Evolutionary conservation across 345 rosid genomes (phyloP).

Genomic region (Sisymbrium altissimum): DNA sequence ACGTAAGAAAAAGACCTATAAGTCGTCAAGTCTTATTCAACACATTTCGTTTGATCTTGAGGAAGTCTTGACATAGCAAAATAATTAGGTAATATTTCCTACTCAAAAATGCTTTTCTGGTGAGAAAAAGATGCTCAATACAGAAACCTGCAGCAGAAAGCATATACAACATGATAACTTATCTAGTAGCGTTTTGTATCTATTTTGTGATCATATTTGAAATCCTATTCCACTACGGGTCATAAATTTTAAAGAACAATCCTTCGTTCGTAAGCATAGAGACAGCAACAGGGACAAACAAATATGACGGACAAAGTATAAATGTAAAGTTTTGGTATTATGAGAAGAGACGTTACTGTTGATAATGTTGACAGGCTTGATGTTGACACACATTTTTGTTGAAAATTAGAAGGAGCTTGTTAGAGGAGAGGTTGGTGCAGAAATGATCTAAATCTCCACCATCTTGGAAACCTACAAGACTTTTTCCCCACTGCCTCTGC

Average conservation of each 20-base stretch:
- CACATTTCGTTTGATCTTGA: background rate
- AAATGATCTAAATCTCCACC: constrained; percentile 34
- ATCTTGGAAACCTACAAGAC: constrained; percentile 35
- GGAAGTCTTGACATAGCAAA: constrained; percentile 3
- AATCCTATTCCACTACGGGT: background rate
- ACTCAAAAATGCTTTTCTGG: constrained; percentile 6
- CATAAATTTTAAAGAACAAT: background rate
- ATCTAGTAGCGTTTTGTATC: background rate
- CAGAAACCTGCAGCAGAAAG: constrained; percentile 9
- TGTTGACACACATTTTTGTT: constrained; percentile 21
- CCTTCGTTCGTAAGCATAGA: background rate
- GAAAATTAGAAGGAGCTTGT: constrained; percentile 27
- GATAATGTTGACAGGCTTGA: constrained; percentile 21
- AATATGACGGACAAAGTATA: background rate
- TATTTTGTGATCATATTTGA: background rate
- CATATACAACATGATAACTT: background rate
- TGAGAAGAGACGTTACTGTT: constrained; percentile 25
- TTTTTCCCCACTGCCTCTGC: constrained; percentile 17
- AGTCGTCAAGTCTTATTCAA: background rate
- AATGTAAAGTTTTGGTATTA: background rate
- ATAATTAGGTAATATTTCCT: constrained; percentile 8
- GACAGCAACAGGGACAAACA: background rate
- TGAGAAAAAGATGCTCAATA: background rate
- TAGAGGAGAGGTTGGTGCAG: constrained; percentile 38
- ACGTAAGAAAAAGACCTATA: background rate